A percentile compares a stretch with the other conserved stretches of the same genome.
phyloP scores from a whole-genome alignment of 345 rosid genomes.

The Rubroshorea leprosula region DNA sequence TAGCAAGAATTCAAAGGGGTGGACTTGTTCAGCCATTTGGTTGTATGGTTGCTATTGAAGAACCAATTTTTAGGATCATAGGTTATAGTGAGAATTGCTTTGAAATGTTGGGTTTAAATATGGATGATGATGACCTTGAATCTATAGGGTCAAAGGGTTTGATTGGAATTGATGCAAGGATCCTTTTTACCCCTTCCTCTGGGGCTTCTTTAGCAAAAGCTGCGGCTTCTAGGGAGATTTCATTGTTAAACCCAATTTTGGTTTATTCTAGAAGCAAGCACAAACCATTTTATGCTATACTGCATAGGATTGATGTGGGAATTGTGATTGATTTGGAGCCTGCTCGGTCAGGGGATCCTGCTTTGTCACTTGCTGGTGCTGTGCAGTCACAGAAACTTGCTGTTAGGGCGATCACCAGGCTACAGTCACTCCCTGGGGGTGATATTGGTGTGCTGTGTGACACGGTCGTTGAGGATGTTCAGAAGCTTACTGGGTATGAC shows the following conservation, averaged over 20 bases:
- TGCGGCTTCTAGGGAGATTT: conserved; percentile 55
- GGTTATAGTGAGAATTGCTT: conserved; percentile 62
- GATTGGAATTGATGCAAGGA: conserved; percentile 65
- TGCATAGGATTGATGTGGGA: conserved; percentile 75
- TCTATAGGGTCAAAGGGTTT: conserved; percentile 26
- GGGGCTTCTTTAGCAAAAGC: conserved; percentile 62
- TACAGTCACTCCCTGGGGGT: conserved; percentile 79
- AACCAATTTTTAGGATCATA: conserved; percentile 50
- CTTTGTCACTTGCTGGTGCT: conserved; percentile 64
- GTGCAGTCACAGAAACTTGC: conserved; percentile 88
- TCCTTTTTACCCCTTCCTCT: conserved; percentile 52
- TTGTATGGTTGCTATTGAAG: conserved; percentile 65
- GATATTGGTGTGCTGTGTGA: conserved; percentile 78
- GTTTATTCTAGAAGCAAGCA: conserved; percentile 51
- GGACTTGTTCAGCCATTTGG: conserved; percentile 79
- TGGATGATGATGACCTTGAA: conserved; percentile 13
- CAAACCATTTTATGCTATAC: conserved; percentile 71
- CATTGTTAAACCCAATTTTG: conserved; percentile 62
- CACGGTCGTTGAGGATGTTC: conserved; percentile 82
- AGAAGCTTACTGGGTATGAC: conserved; percentile 75
- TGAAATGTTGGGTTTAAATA: conserved; percentile 40
- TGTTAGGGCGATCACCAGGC: conserved; percentile 69
- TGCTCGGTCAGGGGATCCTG: conserved; percentile 51
- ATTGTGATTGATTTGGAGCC: conserved; percentile 86
- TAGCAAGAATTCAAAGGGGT: conserved; percentile 73